Base-by-base conservation (phyloP, 257 asterid genomes). In the Solanum arcanum region DNA sequence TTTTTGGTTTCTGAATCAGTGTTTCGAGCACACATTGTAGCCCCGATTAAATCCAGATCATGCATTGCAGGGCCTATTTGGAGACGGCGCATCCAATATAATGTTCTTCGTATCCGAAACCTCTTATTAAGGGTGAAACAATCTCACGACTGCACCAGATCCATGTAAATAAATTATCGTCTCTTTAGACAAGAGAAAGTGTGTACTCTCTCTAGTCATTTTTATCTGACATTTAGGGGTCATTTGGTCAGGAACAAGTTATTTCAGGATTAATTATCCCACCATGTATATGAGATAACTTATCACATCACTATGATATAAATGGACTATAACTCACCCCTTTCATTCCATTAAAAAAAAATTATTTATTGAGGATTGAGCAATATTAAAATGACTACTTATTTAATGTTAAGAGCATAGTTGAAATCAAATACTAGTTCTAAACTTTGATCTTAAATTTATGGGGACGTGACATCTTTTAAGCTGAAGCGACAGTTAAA, bases 61-160 rank as follows among this genome's bases (percentile, higher is more conserved):
- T 0, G n/a, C 62, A 56, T 56, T 56, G 16, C 0, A 18, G 0
- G n/a, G 11, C 0, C 0, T 9, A 18, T 56, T 56, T 0, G 18
- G n/a, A 2, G 11, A 5, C 18, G 5, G 1, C 5, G 0, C n/a
- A 18, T 5, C 62, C 62, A 56, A 56, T 7, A 56, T 18, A 1
- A 56, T 56, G 18, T 49, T 56, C 2, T 56, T 56, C n/a, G 18
- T 56, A 56, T 0, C 1, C 11, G 10, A 56, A 0, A 56, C 5
- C 11, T 3, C n/a, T 56, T 0, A 56, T 56, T 18, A 56, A 56
- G 4, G n/a, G 1, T 56, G n/a, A 16, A 56, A 1, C 1, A 56
- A 0, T 56, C 7, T 0, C 62, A 56, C n/a, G 5, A 56, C 6
- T 56, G 4, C 0, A 56, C 5, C 62, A 52, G 18, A 52, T 7